Conservation (phyloP, 768 basidiomycete genomes). For the Stropharia rugosoannulata region DNA sequence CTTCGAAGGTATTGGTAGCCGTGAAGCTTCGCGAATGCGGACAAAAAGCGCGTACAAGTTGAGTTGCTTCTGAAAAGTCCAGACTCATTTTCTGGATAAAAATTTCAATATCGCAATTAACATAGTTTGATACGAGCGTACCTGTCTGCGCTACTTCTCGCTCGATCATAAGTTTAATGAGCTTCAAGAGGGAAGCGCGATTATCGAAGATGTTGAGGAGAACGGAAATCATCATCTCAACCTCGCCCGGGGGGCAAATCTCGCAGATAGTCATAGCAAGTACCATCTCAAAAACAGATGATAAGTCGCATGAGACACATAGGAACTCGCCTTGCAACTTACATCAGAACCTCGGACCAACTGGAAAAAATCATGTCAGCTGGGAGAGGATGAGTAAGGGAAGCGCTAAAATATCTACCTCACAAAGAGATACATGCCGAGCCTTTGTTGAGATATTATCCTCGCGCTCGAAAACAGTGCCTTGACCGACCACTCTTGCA, state of each 20-base stretch:
- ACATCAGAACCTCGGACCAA: conserved; percentile 76
- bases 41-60: conserved; percentile 83
- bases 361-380: conserved; percentile 31
- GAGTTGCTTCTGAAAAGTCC: conserved; percentile 88
- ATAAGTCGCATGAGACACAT: neutral
- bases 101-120: conserved; percentile 1
- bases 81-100: conserved; percentile 65
- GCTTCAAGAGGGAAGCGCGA: conserved; percentile 61
- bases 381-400: neutral
- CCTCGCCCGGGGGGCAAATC: conserved; percentile 74
- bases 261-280: conserved; percentile 87
- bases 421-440: conserved; percentile 54
- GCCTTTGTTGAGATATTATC: conserved; percentile 47
- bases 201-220: conserved; percentile 87
- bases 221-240: conserved; percentile 83
- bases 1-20: conserved; percentile 90
- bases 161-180: conserved; percentile 85
- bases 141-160: conserved; percentile 79
- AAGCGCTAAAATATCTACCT: conserved; percentile 38
- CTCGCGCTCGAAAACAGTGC: conserved; percentile 71
- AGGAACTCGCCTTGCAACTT: conserved; percentile 22
- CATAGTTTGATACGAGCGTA: conserved; percentile 23
- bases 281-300: conserved; percentile 48
- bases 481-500: conserved; percentile 75
- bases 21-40: conserved; percentile 84